Evolutionary conservation across 495 filamentous ascomycete species (phyloP).

Genomic region (Lichina pygmaea): DNA sequence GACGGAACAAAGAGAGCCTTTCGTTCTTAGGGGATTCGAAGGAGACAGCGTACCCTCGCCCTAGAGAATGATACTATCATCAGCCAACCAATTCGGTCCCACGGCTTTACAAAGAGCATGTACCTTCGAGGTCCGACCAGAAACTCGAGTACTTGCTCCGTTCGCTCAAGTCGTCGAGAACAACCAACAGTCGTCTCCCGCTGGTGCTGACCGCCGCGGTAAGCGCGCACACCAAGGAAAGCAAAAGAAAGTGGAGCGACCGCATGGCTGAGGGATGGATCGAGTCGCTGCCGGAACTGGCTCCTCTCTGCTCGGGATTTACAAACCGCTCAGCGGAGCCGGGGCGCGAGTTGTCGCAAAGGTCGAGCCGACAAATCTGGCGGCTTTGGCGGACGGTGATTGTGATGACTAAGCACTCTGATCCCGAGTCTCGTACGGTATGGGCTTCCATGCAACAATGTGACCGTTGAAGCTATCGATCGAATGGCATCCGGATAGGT

Average conservation of each 20-base stretch:
- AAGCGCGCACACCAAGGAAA: slow-evolving; percentile 32
- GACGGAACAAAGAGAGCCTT: slow-evolving; percentile 52
- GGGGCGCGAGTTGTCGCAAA: too few species aligned
- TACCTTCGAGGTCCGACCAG: slow-evolving; percentile 59
- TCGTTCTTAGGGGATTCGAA: slow-evolving; percentile 76
- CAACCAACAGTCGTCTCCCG: slow-evolving; percentile 59
- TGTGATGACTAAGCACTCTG: neutral
- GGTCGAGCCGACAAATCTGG: too few species aligned
- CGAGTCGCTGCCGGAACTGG: neutral
- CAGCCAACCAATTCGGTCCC: neutral
- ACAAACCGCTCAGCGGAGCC: too few species aligned
- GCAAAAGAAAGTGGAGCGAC: slow-evolving; percentile 42
- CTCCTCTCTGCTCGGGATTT: too few species aligned
- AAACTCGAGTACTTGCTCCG: slow-evolving; percentile 61
- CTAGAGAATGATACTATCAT: slow-evolving; percentile 17
- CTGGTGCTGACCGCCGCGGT: slow-evolving; percentile 55
- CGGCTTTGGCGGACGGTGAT: neutral
- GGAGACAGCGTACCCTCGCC: slow-evolving; percentile 49
- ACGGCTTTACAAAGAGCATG: slow-evolving; percentile 3
- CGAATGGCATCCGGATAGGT: too few species aligned
- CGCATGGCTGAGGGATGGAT: slow-evolving; percentile 26
- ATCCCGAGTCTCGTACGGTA: neutral
- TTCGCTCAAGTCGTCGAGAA: slow-evolving; percentile 59
- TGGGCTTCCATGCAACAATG: neutral
- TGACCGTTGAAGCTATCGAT: too few species aligned